These are phyloP conservation scores for Candida sojae DNA, from an alignment of 1,139 yeast species.

Conservation along the genomic window DNA sequence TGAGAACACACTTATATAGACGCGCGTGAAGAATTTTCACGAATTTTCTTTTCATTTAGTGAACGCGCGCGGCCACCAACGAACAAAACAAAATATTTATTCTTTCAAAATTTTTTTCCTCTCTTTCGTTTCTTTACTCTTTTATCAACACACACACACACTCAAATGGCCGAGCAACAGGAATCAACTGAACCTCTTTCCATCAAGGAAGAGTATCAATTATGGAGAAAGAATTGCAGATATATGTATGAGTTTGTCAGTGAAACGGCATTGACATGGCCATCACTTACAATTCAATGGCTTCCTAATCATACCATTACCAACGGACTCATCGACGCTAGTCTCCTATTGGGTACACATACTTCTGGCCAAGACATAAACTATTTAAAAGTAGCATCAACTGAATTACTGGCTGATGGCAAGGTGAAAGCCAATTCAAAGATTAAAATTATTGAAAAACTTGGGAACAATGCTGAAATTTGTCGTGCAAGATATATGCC, in stretches of 20 bases:
- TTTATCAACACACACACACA: not conserved
- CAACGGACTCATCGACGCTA: slow-evolving; percentile 42
- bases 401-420: slow-evolving; percentile 58
- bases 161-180: slow-evolving; percentile 1
- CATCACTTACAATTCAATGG: slow-evolving; percentile 79
- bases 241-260: slow-evolving; percentile 80
- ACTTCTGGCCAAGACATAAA: slow-evolving; percentile 81
- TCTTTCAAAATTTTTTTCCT: not conserved
- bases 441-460: slow-evolving; percentile 63
- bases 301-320: slow-evolving; percentile 46
- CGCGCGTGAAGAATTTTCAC: slow-evolving; percentile 1
- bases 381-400: slow-evolving; percentile 72
- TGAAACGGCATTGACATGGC: slow-evolving; percentile 80
- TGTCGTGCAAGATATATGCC: slow-evolving; percentile 87
- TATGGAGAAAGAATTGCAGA: slow-evolving; percentile 80
- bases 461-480: slow-evolving; percentile 57
- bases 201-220: slow-evolving; percentile 67
- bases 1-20: not conserved
- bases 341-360: slow-evolving; percentile 78
- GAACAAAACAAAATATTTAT: not conserved
- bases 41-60: no score
- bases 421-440: slow-evolving; percentile 41
- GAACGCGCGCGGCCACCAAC: not conserved
- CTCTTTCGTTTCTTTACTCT: not conserved
- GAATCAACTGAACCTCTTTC: slow-evolving; percentile 16